Evolutionary conservation across 192 early-diverging fungal genomes (phyloP).

Genomic region (Coemansia furcata): DNA sequence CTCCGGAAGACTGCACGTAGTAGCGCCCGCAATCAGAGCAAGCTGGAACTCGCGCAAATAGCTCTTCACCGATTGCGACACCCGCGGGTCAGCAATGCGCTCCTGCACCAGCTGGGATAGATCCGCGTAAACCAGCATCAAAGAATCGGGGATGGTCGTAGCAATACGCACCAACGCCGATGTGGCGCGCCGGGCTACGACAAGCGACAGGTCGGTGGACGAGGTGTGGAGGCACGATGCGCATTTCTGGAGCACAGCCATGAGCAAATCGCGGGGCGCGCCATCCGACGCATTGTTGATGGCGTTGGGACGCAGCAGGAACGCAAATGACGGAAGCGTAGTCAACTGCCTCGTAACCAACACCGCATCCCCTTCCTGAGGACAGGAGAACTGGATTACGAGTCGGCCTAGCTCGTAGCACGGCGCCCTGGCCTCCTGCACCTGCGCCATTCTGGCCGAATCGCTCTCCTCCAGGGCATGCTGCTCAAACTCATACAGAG

Average conservation of each 20-base stretch:
- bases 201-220: conserved; percentile 12
- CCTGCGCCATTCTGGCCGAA: background rate
- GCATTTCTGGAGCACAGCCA: conserved; percentile 37
- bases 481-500: conserved; percentile 47
- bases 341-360: conserved; percentile 24
- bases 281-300: background rate
- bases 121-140: conserved; percentile 34
- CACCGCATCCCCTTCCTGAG: background rate
- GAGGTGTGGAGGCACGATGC: conserved; percentile 1
- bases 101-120: conserved; percentile 26
- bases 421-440: conserved; percentile 13
- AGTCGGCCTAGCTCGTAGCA: conserved; percentile 31
- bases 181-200: conserved; percentile 30
- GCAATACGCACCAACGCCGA: conserved; percentile 41
- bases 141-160: conserved; percentile 33
- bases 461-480: conserved; percentile 34
- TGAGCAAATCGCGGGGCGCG: conserved; percentile 27
- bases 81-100: conserved; percentile 15
- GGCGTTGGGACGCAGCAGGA: conserved; percentile 34
- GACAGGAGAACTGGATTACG: conserved; percentile 8
- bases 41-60: conserved; percentile 45
- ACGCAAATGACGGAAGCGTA: conserved; percentile 45
- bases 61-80: conserved; percentile 25
- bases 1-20: conserved; percentile 14
- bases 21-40: conserved; percentile 34